These are phyloP conservation scores for Dysphania ambrosioides DNA, from an alignment of 148 eudicot species.

Conservation along the genomic window DNA sequence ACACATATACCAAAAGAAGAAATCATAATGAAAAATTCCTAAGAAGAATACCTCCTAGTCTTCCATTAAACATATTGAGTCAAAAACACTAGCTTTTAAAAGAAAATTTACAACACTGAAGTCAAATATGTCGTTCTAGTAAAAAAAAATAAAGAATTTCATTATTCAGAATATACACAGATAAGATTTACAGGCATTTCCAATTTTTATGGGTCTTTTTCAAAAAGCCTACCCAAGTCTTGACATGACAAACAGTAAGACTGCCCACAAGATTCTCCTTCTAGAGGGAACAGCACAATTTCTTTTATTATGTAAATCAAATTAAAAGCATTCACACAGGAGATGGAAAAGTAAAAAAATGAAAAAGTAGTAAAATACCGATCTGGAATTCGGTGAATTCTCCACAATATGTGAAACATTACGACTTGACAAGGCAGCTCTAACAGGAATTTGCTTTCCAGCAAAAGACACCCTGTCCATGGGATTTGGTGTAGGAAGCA, in stretches of 20 bases:
- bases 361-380: constrained; percentile 30
- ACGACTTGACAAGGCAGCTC: constrained; percentile 48
- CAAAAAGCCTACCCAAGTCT: not conserved
- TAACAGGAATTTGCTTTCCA: constrained; percentile 81
- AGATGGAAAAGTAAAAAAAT: not conserved
- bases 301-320: not conserved
- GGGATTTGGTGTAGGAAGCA: constrained; percentile 49
- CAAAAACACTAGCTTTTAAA: not conserved
- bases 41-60: not conserved
- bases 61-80: not conserved
- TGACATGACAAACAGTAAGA: not conserved
- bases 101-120: not conserved
- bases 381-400: constrained; percentile 41
- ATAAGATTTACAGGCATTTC: not conserved
- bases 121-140: not conserved
- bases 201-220: not conserved
- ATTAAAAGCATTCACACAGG: not conserved
- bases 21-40: not conserved
- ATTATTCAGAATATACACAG: not conserved
- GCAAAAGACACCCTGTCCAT: constrained; percentile 54
- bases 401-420: constrained; percentile 52
- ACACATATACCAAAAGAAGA: not conserved
- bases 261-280: not conserved
- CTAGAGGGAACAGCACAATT: too few species aligned
- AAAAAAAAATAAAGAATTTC: not conserved